Base-by-base conservation (phyloP, 2,329 filamentous ascomycete genomes). In the Phaeosphaeria sp. region DNA sequence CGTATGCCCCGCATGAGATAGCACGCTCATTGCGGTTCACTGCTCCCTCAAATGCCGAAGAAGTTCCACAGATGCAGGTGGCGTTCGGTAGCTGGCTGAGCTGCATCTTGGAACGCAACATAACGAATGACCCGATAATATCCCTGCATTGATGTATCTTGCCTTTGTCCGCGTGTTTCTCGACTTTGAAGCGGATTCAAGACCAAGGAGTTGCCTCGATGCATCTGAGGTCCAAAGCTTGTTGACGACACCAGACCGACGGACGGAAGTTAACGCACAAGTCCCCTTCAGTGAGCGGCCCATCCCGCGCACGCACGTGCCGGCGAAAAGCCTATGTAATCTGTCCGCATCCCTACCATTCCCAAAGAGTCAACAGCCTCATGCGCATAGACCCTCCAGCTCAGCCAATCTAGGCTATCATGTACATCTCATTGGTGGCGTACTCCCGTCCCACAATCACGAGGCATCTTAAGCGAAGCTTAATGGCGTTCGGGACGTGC, bases 31-130 rank as follows among this genome's bases (percentile, higher is more conserved):
- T 15, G 36, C 36, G 36, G 3, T 39, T 3, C 6, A 39, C 15
- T 17, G 13, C 17, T n/a, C 15, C 15, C 36, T n/a, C 36, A 17
- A 39, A 39, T 17, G 36, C 15, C 36, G 17, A 4, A 4, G 36
- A 4, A 3, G 15, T n/a, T 39, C 36, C 36, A 17, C 15, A 15
- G 36, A 5, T 39, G 46, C 22, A 49, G 36, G 52, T 54, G 52
- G 52, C 52, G 52, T 54, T 39, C 39, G 23, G 10, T 54, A 54
- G 46, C 52, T 50, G 18, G 52, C 52, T 50, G 52, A 44, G 46
- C 46, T n/a, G 46, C 36, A 23, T 4, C 30, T 23, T 13, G n/a
- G 11, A 33, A 18, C 6, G 11, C 30, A 36, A 36, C 15, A 11
- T n/a, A 11, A 36, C 36, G 15, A 39, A 39, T n/a, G 36, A 39